Conservation (phyloP, 345 rosid genomes). For the Lepidium aucheri region DNA sequence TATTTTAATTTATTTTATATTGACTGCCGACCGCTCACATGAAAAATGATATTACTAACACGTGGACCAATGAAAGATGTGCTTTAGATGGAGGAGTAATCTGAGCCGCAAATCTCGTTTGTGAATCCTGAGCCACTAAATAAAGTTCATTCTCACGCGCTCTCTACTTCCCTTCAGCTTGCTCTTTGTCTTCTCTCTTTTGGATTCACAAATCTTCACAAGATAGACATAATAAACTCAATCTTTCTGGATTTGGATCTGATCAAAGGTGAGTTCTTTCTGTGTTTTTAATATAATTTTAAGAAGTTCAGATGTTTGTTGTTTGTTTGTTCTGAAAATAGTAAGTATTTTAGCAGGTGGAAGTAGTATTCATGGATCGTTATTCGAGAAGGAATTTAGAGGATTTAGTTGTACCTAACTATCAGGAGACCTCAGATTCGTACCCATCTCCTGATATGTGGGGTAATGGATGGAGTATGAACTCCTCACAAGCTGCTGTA, state of each 20-base stretch:
- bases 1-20: neutral
- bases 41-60: conserved; percentile 18
- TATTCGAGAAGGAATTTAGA: conserved; percentile 16
- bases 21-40: conserved; percentile 12
- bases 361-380: conserved; percentile 16
- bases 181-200: neutral
- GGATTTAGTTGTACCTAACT: conserved; percentile 27
- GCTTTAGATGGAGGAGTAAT: conserved; percentile 26
- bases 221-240: neutral
- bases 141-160: conserved; percentile 8
- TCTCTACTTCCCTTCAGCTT: conserved; percentile 17
- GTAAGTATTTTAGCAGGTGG: conserved; percentile 3
- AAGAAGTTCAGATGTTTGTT: neutral
- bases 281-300: neutral
- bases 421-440: conserved; percentile 27
- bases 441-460: conserved; percentile 24
- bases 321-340: neutral
- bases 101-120: conserved; percentile 18
- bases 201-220: neutral
- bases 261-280: conserved; percentile 5
- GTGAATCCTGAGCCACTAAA: conserved; percentile 18
- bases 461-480: conserved; percentile 18
- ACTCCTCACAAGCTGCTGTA: conserved; percentile 8
- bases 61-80: conserved; percentile 26
- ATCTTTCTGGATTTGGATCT: conserved; percentile 1